phyloP scores from a whole-genome alignment of 1,284 basidiomycete genomes.

The Cystobasidium sp. region DNA sequence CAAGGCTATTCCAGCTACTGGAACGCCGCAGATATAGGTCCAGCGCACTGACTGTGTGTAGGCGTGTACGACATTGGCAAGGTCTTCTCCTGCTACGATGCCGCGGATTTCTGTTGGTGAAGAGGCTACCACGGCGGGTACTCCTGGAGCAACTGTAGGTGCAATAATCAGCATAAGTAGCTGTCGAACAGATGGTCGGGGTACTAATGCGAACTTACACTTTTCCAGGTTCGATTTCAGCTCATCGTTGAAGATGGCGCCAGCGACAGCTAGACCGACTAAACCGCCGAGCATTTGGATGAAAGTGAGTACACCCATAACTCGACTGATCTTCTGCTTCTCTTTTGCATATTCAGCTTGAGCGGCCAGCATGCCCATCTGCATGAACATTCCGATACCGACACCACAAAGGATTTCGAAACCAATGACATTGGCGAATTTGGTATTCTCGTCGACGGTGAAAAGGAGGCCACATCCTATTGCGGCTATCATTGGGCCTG shows the following conservation, averaged over 20 bases:
- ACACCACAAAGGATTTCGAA: conserved; percentile 60
- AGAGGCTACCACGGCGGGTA: conserved; percentile 12
- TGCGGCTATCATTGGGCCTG: conserved; percentile 56
- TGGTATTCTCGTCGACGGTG: conserved; percentile 57
- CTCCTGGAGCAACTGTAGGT: conserved; percentile 29
- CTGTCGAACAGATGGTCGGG: background rate
- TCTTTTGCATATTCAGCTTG: conserved; percentile 37
- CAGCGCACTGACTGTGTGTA: conserved; percentile 24
- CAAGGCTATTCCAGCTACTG: conserved; percentile 21
- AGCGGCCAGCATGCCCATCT: conserved; percentile 25
- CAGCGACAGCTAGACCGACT: conserved; percentile 40
- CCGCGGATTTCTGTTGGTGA: conserved; percentile 34
- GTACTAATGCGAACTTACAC: conserved; percentile 5
- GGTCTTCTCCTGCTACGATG: conserved; percentile 16
- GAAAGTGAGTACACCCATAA: conserved; percentile 23
- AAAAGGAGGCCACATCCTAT: conserved; percentile 61
- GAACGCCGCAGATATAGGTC: conserved; percentile 21
- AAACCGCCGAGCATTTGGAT: conserved; percentile 38
- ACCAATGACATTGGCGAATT: conserved; percentile 58
- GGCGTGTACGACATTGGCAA: conserved; percentile 25
- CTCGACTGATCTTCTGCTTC: conserved; percentile 21
- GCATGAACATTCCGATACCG: conserved; percentile 45
- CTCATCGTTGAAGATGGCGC: conserved; percentile 36
- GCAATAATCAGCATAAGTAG: background rate
- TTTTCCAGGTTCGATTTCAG: conserved; percentile 25